These are phyloP conservation scores for Tricholomella constricta DNA, from an alignment of 768 basidiomycete species.

Conservation along the genomic window DNA sequence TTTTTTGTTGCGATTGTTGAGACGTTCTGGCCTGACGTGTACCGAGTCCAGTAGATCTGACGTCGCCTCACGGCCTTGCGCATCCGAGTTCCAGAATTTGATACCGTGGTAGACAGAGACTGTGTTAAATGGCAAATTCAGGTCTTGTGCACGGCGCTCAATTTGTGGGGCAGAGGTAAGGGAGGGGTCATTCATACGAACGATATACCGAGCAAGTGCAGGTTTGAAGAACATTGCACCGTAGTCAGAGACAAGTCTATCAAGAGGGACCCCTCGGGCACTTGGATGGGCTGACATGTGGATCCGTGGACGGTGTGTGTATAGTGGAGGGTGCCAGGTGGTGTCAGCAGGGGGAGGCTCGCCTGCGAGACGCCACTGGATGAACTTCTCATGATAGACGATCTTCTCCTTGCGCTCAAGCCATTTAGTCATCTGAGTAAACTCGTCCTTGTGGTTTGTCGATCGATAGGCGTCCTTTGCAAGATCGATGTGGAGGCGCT, in stretches of 20 bases:
- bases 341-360: constrained; percentile 5
- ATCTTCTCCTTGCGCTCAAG: constrained; percentile 36
- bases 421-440: constrained; percentile 40
- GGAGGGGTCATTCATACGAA: constrained; percentile 19
- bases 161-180: constrained; percentile 15
- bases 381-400: constrained; percentile 22
- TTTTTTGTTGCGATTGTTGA: constrained; percentile 9
- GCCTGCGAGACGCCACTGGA: constrained; percentile 25
- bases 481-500: too few relatives aligned
- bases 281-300: constrained; percentile 28
- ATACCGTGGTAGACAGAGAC: constrained; percentile 37
- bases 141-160: constrained; percentile 3
- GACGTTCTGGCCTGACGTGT: constrained; percentile 27
- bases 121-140: constrained; percentile 24
- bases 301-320: constrained; percentile 8
- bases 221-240: constrained; percentile 26
- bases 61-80: constrained; percentile 7
- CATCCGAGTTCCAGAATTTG: constrained; percentile 30
- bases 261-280: constrained; percentile 23
- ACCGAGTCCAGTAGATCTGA: constrained; percentile 27
- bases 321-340: constrained; percentile 10
- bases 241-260: constrained; percentile 20
- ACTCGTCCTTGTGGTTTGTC: constrained; percentile 39
- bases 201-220: constrained; percentile 30
- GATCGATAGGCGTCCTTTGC: too few relatives aligned